These are phyloP conservation scores for Amaranthus tricolor DNA, from an alignment of 179 eudicot species.

Conservation along the genomic window DNA sequence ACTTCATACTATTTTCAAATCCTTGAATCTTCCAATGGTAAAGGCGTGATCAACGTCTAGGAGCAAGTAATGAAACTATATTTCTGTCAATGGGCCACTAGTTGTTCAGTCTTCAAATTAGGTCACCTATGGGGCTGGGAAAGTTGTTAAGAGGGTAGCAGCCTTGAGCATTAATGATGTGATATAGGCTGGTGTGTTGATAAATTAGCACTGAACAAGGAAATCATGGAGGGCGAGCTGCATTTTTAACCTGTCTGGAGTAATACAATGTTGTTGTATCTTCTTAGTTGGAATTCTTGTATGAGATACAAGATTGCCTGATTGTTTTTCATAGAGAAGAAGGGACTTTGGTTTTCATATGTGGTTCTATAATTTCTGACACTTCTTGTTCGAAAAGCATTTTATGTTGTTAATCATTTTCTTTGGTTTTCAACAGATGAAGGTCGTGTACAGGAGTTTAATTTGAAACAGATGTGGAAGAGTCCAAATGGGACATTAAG, in stretches of 20 bases:
- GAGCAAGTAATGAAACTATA: background rate
- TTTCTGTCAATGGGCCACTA: background rate
- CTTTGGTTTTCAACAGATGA: conserved; percentile 50
- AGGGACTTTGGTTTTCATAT: too few species aligned
- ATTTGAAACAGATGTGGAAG: conserved; percentile 78
- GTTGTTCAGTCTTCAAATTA: background rate
- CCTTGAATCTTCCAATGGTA: background rate
- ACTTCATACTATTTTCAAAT: background rate
- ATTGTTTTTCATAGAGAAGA: too few species aligned
- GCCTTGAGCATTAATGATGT: background rate
- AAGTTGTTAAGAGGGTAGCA: background rate
- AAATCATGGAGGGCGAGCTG: too few species aligned
- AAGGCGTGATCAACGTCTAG: background rate
- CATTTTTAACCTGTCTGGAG: too few species aligned
- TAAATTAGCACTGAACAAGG: too few species aligned
- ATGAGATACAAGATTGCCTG: too few species aligned
- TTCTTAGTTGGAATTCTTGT: too few species aligned
- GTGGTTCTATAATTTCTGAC: background rate
- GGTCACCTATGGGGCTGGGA: background rate
- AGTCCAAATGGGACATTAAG: conserved; percentile 94
- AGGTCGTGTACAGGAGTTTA: conserved; percentile 70
- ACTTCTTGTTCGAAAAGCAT: background rate
- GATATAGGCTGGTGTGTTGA: background rate
- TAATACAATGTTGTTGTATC: too few species aligned
- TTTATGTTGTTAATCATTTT: background rate